Conservation (phyloP, 257 asterid genomes). For the Fraxinus anomala region DNA sequence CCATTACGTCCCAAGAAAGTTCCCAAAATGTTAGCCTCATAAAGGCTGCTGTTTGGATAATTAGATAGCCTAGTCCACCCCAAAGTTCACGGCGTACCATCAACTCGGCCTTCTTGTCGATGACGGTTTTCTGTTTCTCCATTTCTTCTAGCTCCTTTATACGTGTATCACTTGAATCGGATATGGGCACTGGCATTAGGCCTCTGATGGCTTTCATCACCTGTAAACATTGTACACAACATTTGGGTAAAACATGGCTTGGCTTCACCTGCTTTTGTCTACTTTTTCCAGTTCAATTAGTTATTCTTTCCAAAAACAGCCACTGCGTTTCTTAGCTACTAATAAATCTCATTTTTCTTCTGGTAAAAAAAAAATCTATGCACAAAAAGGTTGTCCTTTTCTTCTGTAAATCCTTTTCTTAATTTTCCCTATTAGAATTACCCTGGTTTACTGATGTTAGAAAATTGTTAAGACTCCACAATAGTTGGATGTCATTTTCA, state of each 20-base stretch:
- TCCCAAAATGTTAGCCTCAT: slow-evolving; percentile 98
- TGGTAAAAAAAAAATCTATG: no score
- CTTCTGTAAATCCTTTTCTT: no score
- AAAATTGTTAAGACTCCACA: slow-evolving; percentile 15
- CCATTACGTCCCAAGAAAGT: slow-evolving; percentile 95
- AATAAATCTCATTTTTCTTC: not conserved
- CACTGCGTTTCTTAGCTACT: not conserved
- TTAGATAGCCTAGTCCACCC: slow-evolving; percentile 66
- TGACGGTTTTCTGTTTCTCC: slow-evolving; percentile 60
- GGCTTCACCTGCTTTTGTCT: slow-evolving; percentile 29
- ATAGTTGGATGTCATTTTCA: slow-evolving; percentile 31
- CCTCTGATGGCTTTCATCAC: slow-evolving; percentile 81
- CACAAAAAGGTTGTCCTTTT: no score
- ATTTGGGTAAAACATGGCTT: slow-evolving; percentile 56
- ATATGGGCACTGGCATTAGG: slow-evolving; percentile 49
- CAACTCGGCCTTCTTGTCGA: slow-evolving; percentile 57
- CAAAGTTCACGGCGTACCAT: slow-evolving; percentile 66
- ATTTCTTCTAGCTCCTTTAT: slow-evolving; percentile 55
- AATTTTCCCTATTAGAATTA: no score
- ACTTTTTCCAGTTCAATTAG: slow-evolving; percentile 2
- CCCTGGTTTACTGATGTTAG: not conserved
- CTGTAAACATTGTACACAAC: slow-evolving; percentile 64
- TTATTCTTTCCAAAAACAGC: no score
- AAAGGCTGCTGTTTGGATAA: slow-evolving; percentile 76
- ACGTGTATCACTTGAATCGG: slow-evolving; percentile 46